Base-by-base conservation (phyloP, 345 rosid species). In the Eucalyptus cloeziana region DNA sequence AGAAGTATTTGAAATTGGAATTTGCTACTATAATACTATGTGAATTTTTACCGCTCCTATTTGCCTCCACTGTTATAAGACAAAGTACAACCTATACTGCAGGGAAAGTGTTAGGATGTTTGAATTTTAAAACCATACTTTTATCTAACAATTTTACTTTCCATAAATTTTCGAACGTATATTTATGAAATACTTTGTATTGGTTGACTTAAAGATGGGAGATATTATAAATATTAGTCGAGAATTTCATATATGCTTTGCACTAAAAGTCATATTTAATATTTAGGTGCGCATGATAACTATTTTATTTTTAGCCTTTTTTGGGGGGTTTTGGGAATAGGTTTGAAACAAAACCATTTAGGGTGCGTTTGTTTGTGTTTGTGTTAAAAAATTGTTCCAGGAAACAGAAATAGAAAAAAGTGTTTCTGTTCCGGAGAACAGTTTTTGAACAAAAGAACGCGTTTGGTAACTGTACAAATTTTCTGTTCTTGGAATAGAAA, bases 271-370 rank as follows among this genome's bases (percentile, higher is more conserved):
- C 60, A 54, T 54, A 21, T 8, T 30, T 3, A 62, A 62, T 6
- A 30, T 62, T 31, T 30, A 52, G 22, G 9, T 52, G 56, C 1
- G 4, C 2, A 17, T 52, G 9, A 52, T 52, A 52, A 19, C 10
- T 52, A 19, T 52, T 52, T 52, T 52, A 19, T 52, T 52, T 3
- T 2, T 52, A 52, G 24, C 4, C 4, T 13, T 51, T 51, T 19
- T 17, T 0, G 17, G 1, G 4, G 17, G 1, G 4, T 17, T 17
- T 0, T 17, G 1, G 24, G 9, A 52, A 52, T 52, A 52, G 1
- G 10, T 52, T 52, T 52, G 4, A 52, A 52, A 19, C 10, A 52
- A 52, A 52, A 19, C 24, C 10, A 52, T 19, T 52, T 52, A n/a
- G n/a, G n/a, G n/a, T n/a, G n/a, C n/a, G n/a, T n/a, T n/a, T n/a